Evolutionary conservation across 2,329 filamentous ascomycete species (phyloP).

Genomic region (Fusarium proliferatum): DNA sequence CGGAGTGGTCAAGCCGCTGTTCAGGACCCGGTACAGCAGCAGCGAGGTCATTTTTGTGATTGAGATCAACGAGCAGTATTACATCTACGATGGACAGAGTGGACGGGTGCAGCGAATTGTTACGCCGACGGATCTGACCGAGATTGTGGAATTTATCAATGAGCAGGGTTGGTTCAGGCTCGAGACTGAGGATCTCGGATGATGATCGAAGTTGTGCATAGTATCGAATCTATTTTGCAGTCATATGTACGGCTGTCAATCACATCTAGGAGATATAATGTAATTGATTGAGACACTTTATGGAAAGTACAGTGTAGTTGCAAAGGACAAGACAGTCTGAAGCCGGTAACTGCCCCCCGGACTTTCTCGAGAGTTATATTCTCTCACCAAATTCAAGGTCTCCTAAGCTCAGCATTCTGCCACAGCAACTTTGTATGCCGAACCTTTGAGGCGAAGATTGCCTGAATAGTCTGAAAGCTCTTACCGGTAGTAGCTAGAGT

Average conservation of each 20-base stretch:
- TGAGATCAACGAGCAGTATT: not conserved
- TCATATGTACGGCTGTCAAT: too few relatives aligned
- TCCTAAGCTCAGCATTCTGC: too few relatives aligned
- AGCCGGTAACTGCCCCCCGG: not conserved
- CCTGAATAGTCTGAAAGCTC: rapidly evolving
- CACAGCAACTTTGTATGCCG: not conserved
- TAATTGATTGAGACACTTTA: rapidly evolving
- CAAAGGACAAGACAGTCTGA: not conserved
- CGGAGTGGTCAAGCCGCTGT: not conserved
- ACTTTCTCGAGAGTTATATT: too few relatives aligned
- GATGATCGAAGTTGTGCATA: not conserved
- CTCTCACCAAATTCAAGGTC: too few relatives aligned
- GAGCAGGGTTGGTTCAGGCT: not conserved
- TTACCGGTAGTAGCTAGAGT: not conserved
- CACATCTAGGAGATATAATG: rapidly evolving
- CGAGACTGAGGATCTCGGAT: not conserved
- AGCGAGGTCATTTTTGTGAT: not conserved
- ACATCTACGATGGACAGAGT: not conserved
- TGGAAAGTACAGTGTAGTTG: rapidly evolving
- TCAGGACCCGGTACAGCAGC: not conserved
- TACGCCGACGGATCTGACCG: not conserved
- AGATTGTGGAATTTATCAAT: not conserved
- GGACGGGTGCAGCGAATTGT: not conserved
- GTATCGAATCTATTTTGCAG: not conserved
- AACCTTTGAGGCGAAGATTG: rapidly evolving